Percentiles rank a stretch among this genome's conserved stretches.
These are phyloP conservation scores for Fusarium nodosum DNA, from an alignment of 2,329 filamentous ascomycete species.

Conservation along the genomic window DNA sequence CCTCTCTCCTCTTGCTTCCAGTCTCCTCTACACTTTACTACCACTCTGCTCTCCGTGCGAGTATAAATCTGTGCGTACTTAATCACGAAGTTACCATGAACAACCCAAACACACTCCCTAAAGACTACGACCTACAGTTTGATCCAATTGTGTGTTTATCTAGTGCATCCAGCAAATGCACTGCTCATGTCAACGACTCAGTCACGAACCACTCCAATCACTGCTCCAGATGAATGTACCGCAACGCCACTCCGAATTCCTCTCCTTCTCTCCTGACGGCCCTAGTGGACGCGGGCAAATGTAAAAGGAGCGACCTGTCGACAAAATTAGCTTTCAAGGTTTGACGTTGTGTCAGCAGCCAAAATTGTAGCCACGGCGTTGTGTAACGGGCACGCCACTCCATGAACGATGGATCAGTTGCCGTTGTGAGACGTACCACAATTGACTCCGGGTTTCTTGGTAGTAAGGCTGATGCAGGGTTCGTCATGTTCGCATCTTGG, in stretches of 20 bases:
- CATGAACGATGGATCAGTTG: constrained; percentile 17
- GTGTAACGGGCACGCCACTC: constrained; percentile 25
- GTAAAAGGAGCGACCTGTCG: constrained; percentile 71
- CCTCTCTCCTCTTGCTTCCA: not conserved
- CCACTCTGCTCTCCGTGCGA: not conserved
- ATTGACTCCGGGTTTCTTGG: constrained; percentile 91
- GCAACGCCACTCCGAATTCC: constrained; percentile 87
- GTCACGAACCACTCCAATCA: constrained; percentile 62
- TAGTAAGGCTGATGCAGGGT: constrained; percentile 84
- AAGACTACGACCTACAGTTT: not conserved
- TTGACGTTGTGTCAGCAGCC: constrained; percentile 4
- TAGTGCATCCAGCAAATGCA: not conserved
- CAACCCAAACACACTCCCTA: not conserved
- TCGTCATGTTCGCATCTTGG: constrained; percentile 92
- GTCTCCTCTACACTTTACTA: not conserved
- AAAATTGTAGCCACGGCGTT: constrained; percentile 16
- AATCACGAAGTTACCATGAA: not conserved
- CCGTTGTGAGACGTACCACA: constrained; percentile 64
- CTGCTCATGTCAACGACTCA: not conserved
- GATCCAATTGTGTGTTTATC: not conserved
- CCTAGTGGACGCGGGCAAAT: constrained; percentile 80
- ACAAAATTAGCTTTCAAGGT: constrained; percentile 37
- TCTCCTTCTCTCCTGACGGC: constrained; percentile 87
- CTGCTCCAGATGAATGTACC: constrained; percentile 82
- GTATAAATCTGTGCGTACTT: not conserved